Evolutionary conservation across 768 basidiomycete genomes (phyloP), one percentile per base, ranked within the genome.

Genomic region (Rhodosporidiobolus odoratus): DNA sequence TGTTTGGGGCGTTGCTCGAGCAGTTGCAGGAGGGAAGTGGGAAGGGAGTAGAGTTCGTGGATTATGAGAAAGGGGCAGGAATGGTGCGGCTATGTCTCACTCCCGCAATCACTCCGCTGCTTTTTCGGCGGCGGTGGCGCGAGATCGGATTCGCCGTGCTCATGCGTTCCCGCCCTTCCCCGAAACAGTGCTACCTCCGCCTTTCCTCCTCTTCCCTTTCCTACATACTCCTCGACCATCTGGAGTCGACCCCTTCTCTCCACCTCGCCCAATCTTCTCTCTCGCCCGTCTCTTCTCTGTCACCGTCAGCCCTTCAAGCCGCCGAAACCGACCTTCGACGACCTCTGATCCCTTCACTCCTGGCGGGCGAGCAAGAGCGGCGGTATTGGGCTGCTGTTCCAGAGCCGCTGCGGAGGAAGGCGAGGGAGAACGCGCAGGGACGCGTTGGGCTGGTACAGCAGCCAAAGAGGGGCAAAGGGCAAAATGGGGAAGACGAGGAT

Each of bases 1-100:
- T 72, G 43, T 72, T 72, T 13, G 48, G 53, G 6, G 60, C 56
- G 8, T 23, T 72, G 63, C 53, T 72, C 30, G 71, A 72, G 32
- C 21, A 52, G 43, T 38, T 72, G 38, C 66, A 72, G 37, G 71
- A 72, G 48, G 71, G 66, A 17, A 72, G 71, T 43, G 63, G 66
- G 38, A 68, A 65, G 57, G 71, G 71, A 17, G 67, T 72, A 38
- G 71, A 72, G 38, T 72, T 58, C 58, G 71, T 68, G 35, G 71
- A 72, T 41, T 72, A 65, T 35, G 71, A 72, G 47, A 72, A 72
- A 56, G 71, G 71, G 4, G 41, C 60, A 13, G 59, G 58, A 9
- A 59, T 58, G 13, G 71, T 72, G 23, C 34, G 71, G 53, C n/a
- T n/a, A n/a, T n/a, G n/a, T 23, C 2, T 2, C 4, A 7, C 13